These are phyloP conservation scores for Myriosclerotinia curreyana DNA, from an alignment of 2,329 filamentous ascomycete genomes.

Conservation along the genomic window DNA sequence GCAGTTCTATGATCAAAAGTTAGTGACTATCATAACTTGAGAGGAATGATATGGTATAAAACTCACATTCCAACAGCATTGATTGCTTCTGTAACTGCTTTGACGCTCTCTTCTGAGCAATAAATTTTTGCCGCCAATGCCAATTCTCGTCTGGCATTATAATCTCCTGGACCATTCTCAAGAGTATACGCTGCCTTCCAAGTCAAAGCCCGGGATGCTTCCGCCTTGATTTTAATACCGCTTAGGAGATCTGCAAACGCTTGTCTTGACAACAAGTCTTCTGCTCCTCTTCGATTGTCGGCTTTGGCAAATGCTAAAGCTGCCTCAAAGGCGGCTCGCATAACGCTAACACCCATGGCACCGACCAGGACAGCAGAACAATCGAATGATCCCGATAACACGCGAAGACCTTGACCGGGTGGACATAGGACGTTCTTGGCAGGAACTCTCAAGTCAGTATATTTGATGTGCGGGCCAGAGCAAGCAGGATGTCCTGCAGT, in stretches of 20 bases:
- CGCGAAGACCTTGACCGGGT: conserved; percentile 44
- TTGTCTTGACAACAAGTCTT: conserved; percentile 48
- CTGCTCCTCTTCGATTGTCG: conserved; percentile 46
- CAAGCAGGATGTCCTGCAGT: conserved; percentile 48
- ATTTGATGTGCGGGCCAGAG: conserved; percentile 49
- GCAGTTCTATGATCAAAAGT: conserved; percentile 19
- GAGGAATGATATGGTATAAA: background rate
- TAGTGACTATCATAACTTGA: conserved; percentile 13
- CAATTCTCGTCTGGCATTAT: conserved; percentile 41
- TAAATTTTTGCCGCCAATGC: conserved; percentile 52
- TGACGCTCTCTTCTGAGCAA: conserved; percentile 49
- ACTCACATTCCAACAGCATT: conserved; percentile 50
- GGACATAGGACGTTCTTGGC: conserved; percentile 46
- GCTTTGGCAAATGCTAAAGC: conserved; percentile 50
- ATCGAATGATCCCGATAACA: conserved; percentile 46
- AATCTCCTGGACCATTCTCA: conserved; percentile 42
- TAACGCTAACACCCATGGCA: conserved; percentile 53
- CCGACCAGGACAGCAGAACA: conserved; percentile 48
- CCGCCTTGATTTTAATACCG: conserved; percentile 51
- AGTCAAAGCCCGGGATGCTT: conserved; percentile 48
- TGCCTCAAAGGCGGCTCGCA: conserved; percentile 52
- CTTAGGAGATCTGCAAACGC: conserved; percentile 50
- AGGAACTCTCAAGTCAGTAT: conserved; percentile 49
- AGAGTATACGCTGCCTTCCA: conserved; percentile 49
- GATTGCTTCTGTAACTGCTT: conserved; percentile 49